Conservation (phyloP, 2,329 filamentous ascomycete species). For the Exutisphaerella laricina region DNA sequence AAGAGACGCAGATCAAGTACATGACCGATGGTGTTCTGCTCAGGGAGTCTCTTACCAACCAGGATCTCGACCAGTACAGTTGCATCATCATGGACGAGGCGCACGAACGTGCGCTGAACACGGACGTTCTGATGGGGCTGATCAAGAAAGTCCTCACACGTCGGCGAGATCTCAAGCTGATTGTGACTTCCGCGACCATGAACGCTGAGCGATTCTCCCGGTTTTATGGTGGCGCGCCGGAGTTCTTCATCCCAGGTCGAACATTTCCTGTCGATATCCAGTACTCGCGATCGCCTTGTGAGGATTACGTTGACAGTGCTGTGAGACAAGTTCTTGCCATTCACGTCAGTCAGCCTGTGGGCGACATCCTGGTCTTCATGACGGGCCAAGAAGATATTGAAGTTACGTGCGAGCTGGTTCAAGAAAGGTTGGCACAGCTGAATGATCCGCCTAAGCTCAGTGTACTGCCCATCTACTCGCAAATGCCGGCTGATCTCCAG, state of each 20-base stretch:
- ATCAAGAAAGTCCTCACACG: constrained; percentile 95
- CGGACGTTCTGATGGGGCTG: constrained; percentile 92
- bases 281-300: constrained; percentile 88
- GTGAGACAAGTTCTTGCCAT: constrained; percentile 95
- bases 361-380: constrained; percentile 98
- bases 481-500: constrained; percentile 97
- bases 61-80: constrained; percentile 90
- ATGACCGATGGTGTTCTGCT: constrained; percentile 97
- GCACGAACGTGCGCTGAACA: constrained; percentile 93
- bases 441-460: constrained; percentile 94
- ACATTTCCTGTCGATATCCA: constrained; percentile 97
- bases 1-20: constrained; percentile 94
- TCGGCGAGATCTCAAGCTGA: constrained; percentile 85
- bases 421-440: constrained; percentile 77
- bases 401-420: constrained; percentile 86
- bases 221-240: constrained; percentile 92
- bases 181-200: constrained; percentile 98
- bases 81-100: constrained; percentile 99
- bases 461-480: constrained; percentile 96
- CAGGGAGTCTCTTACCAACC: constrained; percentile 85
- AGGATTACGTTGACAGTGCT: constrained; percentile 95
- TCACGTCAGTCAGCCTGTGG: constrained; percentile 86
- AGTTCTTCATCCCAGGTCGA: constrained; percentile 91
- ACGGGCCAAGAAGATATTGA: constrained; percentile 99
- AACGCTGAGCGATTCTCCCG: constrained; percentile 93